A percentile compares a stretch with the other conserved stretches of the same genome.
Conservation (phyloP, 1,284 basidiomycete genomes). For the Ceratobasidium sp. region DNA sequence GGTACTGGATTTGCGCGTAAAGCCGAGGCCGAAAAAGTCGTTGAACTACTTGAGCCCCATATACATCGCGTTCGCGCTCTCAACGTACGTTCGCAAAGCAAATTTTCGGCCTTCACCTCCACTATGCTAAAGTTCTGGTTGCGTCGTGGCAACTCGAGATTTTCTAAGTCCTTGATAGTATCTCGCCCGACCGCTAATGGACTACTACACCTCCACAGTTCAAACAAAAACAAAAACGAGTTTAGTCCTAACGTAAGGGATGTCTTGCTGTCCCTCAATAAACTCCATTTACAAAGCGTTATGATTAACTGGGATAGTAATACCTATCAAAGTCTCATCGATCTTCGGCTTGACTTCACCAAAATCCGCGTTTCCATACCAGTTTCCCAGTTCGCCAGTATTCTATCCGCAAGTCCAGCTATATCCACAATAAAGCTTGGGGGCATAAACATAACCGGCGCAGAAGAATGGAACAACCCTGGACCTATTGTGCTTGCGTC, state of each 20-base stretch:
- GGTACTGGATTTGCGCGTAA: too few species aligned
- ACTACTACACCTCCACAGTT: neutral
- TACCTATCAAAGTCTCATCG: slow-evolving; percentile 1
- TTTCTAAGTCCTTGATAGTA: neutral
- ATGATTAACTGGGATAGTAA: neutral
- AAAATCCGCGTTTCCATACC: too few species aligned
- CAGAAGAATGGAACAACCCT: too few species aligned
- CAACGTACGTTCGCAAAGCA: neutral
- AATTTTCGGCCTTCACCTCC: neutral
- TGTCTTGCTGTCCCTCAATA: neutral
- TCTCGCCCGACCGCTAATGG: neutral
- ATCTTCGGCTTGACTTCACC: neutral
- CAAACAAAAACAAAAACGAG: neutral
- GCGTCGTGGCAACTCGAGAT: neutral
- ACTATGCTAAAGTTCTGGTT: neutral
- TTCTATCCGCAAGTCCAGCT: too few species aligned
- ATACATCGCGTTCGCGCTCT: neutral
- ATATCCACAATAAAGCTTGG: too few species aligned
- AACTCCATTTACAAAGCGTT: neutral
- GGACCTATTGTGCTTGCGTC: too few species aligned
- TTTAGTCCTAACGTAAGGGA: neutral
- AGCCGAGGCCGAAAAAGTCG: neutral
- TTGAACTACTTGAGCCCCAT: neutral
- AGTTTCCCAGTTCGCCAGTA: too few species aligned
- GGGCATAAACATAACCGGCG: too few species aligned